These are phyloP conservation scores for Lipomyces lipofer DNA, from an alignment of 805 yeast genomes.

Conservation along the genomic window DNA sequence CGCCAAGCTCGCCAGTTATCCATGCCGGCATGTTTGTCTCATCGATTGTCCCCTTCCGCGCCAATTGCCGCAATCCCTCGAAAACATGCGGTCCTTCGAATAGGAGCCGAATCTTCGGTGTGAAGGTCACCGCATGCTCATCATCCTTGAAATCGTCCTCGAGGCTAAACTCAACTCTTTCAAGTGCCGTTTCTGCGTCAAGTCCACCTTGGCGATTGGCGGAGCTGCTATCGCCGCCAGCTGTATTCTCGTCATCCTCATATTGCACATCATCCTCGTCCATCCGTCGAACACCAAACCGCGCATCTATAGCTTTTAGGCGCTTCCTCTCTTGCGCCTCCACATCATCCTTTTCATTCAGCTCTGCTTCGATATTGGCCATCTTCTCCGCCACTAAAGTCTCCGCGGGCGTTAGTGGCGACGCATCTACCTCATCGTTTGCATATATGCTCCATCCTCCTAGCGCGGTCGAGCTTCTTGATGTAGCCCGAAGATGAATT, in stretches of 20 bases:
- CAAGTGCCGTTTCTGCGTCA: constrained; percentile 14
- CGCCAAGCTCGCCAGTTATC: constrained; percentile 32
- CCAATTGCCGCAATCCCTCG: constrained; percentile 26
- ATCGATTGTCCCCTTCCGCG: constrained; percentile 21
- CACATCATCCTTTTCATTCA: neutral
- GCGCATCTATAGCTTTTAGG: constrained; percentile 15
- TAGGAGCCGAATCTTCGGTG: constrained; percentile 16
- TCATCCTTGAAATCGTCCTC: constrained; percentile 12
- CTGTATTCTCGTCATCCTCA: neutral
- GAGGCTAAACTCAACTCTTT: constrained; percentile 21
- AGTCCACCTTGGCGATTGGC: neutral
- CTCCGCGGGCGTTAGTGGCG: constrained; percentile 27
- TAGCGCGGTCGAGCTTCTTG: constrained; percentile 20
- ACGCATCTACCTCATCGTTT: constrained; percentile 25
- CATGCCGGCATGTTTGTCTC: constrained; percentile 27
- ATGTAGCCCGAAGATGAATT: constrained; percentile 12
- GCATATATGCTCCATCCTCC: constrained; percentile 34
- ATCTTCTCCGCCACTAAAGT: constrained; percentile 1
- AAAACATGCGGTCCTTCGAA: constrained; percentile 31
- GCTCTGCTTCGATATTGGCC: neutral
- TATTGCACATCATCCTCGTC: constrained; percentile 6
- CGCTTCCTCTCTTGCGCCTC: constrained; percentile 10
- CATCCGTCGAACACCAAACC: constrained; percentile 17
- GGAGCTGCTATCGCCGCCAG: neutral
- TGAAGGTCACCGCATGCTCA: neutral